phyloP scores from a whole-genome alignment of 2,329 filamentous ascomycete species.

The Cercospora brassicicola region DNA sequence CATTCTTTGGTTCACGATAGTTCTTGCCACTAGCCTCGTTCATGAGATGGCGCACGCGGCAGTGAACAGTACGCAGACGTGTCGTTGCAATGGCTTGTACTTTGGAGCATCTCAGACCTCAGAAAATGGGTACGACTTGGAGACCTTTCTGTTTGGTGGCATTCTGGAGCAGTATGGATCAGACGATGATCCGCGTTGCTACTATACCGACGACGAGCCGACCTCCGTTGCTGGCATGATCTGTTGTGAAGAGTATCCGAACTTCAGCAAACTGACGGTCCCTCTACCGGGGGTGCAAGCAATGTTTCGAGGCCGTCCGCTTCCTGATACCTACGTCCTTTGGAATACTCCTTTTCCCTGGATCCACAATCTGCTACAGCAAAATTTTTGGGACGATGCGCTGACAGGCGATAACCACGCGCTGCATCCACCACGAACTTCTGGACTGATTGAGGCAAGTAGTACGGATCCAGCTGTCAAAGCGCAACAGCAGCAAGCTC shows the following conservation, averaged over 20 bases:
- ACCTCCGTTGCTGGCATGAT: neutral
- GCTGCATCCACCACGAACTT: neutral
- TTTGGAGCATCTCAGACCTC: neutral
- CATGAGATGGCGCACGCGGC: neutral
- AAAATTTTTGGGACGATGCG: neutral
- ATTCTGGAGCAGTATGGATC: neutral
- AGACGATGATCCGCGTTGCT: neutral
- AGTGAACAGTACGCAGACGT: neutral
- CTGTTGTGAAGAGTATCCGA: neutral
- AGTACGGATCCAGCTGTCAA: neutral
- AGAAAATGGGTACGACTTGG: neutral
- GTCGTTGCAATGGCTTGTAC: neutral
- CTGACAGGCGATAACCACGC: neutral
- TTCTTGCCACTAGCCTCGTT: neutral
- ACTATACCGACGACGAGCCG: neutral
- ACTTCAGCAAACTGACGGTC: neutral
- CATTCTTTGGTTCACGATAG: neutral
- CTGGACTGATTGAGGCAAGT: neutral
- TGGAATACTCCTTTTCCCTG: neutral
- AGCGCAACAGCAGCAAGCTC: neutral
- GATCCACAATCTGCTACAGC: neutral
- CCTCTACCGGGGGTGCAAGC: neutral
- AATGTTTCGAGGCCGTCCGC: neutral
- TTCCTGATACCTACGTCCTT: neutral
- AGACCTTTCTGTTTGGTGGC: neutral